Base-by-base conservation (phyloP, 2,329 filamentous ascomycete species). In the Aureobasidium sp. region DNA sequence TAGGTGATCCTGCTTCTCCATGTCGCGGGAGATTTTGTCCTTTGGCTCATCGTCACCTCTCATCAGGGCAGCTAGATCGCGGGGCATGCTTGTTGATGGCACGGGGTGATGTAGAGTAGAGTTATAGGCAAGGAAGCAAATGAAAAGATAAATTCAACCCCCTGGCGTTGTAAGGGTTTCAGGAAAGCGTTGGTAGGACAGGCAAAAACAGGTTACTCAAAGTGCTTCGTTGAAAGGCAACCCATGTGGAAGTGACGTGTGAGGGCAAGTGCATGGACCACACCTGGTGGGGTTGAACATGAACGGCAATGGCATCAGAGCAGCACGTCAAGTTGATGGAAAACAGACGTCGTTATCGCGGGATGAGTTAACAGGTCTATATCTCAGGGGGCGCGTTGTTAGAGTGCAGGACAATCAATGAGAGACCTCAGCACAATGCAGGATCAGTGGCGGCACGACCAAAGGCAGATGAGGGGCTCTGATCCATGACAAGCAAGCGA, bases 1-100 rank as follows among this genome's bases (percentile, higher is more conserved):
- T 52, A 81, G 70, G 41, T 80, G 67, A 64, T 80, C 76, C 63
- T 80, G 71, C 66, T 67, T 69, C 27, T 65, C 62, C 66, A 69
- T 71, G 68, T 67, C 65, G 12, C 56, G 48, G 12, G 53, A 48
- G 52, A 68, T 58, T 29, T 60, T 58, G 59, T 67, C 64, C 48
- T 63, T 64, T 17, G 62, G 50, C 47, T 65, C 63, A 41, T 62
- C 42, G 50, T 64, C 65, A 64, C 72, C 73, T 50, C 72, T 71
- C 63, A 78, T 69, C 34, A 72, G 67, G 27, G 74, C 68, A 73
- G 77, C 66, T 20, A 79, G 70, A 66, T 78, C 76, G 65, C 76
- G 73, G 51, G 77, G 77, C 76, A 79, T 79, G 29, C 8, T 56
- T 32, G 37, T 46, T 41, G 27, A 37, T n/a, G 27, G n/a, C 41